Base-by-base conservation (phyloP, 2,329 filamentous ascomycete genomes). In the Xylaria polymorpha region DNA sequence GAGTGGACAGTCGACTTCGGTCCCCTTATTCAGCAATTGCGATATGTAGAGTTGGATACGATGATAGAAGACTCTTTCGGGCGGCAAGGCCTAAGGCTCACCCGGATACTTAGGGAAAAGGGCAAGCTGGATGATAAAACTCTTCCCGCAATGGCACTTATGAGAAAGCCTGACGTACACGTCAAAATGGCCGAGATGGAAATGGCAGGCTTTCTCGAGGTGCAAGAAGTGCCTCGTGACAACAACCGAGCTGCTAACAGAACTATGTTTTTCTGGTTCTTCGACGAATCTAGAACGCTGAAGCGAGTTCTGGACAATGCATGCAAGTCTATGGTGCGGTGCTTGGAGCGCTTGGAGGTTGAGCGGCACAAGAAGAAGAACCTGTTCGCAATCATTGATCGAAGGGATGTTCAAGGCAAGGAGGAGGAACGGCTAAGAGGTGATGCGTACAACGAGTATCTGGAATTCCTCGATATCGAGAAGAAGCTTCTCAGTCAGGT, bases 71-170 rank as follows among this genome's bases (percentile, higher is more conserved):
- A 93, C 61, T 88, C 89, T 1, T 94, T 93, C 74, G 94, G 94
- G 8, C 87, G 88, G 8, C 85, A 92, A 56, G 94, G 94, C 0
- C 86, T 95, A 20, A 92, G 95, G 9, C 85, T 99, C n/a, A 87
- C 94, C 22, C 91, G 94, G 22, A 94, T 98, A 64, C 86, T 99
- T 22, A 88, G 92, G 46, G 90, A 92, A 67, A 94, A 94, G 77
- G 96, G 96, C 62, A 97, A 96, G 77, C 85, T 98, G n/a, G 95
- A 98, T 73, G 96, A 99, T 80, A 97, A 97, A 80, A 91, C 92
- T 69, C 85, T 98, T 14, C 92, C 92, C 44, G 90, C 90, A 59
- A 86, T 94, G 65, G 92, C 92, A 62, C 87, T 99, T 69, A 91
- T 98, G 84, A 91, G 92, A 66, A 93, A 95, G 75, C 90, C 91